These are phyloP conservation scores for Saccharomyces hybrid DNA, from an alignment of 1,139 yeast species.

Conservation along the genomic window DNA sequence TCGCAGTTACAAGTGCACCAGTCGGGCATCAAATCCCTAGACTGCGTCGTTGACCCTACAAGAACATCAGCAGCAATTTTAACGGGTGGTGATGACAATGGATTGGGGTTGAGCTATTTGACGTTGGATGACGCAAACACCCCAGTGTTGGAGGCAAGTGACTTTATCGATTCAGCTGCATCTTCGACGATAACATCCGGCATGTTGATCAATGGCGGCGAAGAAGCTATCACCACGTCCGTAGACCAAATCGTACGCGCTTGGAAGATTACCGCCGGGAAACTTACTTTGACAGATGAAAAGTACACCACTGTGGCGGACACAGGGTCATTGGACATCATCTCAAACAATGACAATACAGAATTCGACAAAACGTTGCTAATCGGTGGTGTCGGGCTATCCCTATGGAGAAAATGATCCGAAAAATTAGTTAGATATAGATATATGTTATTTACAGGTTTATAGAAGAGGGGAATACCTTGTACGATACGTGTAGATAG, in stretches of 20 bases:
- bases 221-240: slow-evolving; percentile 34
- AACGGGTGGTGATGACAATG: slow-evolving; percentile 93
- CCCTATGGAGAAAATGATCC: slow-evolving; percentile 38
- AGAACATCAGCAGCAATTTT: slow-evolving; percentile 35
- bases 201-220: slow-evolving; percentile 26
- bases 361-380: slow-evolving; percentile 30
- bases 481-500: background rate
- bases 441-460: background rate
- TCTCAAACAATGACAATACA: slow-evolving; percentile 24
- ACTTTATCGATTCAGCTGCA: slow-evolving; percentile 54
- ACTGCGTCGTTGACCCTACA: slow-evolving; percentile 17
- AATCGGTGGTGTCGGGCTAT: slow-evolving; percentile 68
- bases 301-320: slow-evolving; percentile 81
- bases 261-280: slow-evolving; percentile 44
- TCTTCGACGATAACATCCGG: slow-evolving; percentile 80
- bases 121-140: slow-evolving; percentile 19
- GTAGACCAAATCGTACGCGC: slow-evolving; percentile 72
- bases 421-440: background rate
- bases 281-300: slow-evolving; percentile 37
- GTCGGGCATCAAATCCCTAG: slow-evolving; percentile 65
- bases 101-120: slow-evolving; percentile 45
- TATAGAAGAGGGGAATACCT: background rate
- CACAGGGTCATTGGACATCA: slow-evolving; percentile 61
- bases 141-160: slow-evolving; percentile 17
- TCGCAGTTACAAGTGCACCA: slow-evolving; percentile 53